phyloP scores from a whole-genome alignment of 2,329 filamentous ascomycete species.

The Trichophyton schoenleinii region DNA sequence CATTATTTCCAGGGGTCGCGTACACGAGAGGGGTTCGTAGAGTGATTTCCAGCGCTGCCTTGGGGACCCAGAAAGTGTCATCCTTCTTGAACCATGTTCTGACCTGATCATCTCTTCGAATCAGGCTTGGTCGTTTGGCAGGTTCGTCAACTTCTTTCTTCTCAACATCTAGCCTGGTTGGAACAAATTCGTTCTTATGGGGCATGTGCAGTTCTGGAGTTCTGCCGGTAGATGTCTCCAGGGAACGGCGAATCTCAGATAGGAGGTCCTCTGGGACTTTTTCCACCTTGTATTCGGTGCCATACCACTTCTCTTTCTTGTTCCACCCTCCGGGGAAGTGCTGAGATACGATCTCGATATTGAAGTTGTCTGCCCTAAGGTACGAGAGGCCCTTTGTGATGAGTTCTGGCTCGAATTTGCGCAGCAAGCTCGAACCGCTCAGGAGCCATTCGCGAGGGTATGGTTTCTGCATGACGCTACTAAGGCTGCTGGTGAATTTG shows the following conservation, averaged over 20 bases:
- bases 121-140: slow-evolving; percentile 59
- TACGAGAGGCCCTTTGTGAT: slow-evolving; percentile 63
- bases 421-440: slow-evolving; percentile 62
- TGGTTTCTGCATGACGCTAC: slow-evolving; percentile 81
- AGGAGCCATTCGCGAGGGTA: slow-evolving; percentile 77
- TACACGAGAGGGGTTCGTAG: slow-evolving; percentile 68
- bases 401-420: slow-evolving; percentile 64
- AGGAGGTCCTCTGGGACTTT: slow-evolving; percentile 67
- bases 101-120: slow-evolving; percentile 68
- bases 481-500: slow-evolving; percentile 74
- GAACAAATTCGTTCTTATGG: slow-evolving; percentile 90
- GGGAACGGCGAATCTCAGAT: slow-evolving; percentile 54
- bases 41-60: slow-evolving; percentile 73
- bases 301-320: slow-evolving; percentile 91
- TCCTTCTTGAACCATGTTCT: slow-evolving; percentile 98
- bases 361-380: slow-evolving; percentile 78
- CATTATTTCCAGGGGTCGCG: slow-evolving; percentile 62
- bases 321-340: slow-evolving; percentile 76
- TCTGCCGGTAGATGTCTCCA: slow-evolving; percentile 46
- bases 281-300: slow-evolving; percentile 80
- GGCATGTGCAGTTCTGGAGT: slow-evolving; percentile 68
- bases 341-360: slow-evolving; percentile 69
- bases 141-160: slow-evolving; percentile 79
- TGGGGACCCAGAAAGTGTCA: slow-evolving; percentile 95
- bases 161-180: slow-evolving; percentile 82